These are phyloP conservation scores for Cercospora sesami DNA, from an alignment of 2,329 filamentous ascomycete species.

Conservation along the genomic window DNA sequence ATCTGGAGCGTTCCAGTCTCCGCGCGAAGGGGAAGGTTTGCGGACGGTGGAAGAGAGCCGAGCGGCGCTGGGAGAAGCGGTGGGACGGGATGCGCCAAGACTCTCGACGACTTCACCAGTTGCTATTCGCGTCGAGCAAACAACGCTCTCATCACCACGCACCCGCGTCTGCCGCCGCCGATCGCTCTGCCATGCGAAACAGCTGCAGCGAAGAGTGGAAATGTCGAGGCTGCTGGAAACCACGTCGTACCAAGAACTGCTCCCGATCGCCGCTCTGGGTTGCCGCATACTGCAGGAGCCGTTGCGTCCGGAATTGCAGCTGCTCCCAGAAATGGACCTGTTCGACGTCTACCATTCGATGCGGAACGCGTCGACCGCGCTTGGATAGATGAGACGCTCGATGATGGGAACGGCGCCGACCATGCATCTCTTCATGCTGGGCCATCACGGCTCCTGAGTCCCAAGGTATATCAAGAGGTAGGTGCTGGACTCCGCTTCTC, in stretches of 20 bases:
- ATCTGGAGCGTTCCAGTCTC: neutral
- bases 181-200: neutral
- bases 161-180: neutral
- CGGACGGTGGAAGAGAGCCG: neutral
- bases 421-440: neutral
- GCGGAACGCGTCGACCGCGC: conserved; percentile 3
- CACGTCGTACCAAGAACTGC: conserved; percentile 3
- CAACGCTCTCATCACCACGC: neutral
- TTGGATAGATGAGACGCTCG: conserved; percentile 1
- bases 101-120: neutral
- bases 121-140: neutral
- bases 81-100: neutral
- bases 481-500: neutral
- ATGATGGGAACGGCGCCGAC: neutral
- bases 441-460: neutral
- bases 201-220: neutral
- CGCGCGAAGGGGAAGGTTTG: neutral
- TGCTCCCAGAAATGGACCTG: neutral
- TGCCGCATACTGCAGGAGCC: neutral
- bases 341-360: conserved; percentile 1
- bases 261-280: neutral
- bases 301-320: conserved; percentile 3
- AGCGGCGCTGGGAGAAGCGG: neutral
- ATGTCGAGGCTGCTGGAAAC: neutral
- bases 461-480: neutral